These are phyloP conservation scores for Trypanosoma cruzi DNA, from an alignment of 208 protist species.

Conservation along the genomic window DNA sequence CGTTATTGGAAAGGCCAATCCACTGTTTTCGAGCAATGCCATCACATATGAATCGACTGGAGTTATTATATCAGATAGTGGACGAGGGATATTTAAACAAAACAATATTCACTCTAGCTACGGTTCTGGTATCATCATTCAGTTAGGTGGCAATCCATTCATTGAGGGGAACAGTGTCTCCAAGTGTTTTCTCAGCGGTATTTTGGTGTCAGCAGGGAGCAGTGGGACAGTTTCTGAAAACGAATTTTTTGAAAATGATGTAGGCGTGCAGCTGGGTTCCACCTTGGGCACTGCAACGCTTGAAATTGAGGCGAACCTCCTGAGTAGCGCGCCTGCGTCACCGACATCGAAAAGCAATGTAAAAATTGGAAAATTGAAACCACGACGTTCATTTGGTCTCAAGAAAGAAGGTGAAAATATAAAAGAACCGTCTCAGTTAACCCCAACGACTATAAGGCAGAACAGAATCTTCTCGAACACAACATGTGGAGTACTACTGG, in stretches of 20 bases:
- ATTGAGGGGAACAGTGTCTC: slow-evolving; percentile 59
- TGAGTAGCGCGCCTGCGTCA: slow-evolving; percentile 10
- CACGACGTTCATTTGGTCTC: background rate
- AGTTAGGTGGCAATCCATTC: slow-evolving; percentile 55
- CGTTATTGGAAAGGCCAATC: slow-evolving; percentile 51
- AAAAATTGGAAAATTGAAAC: background rate
- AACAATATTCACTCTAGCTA: slow-evolving; percentile 69
- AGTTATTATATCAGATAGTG: slow-evolving; percentile 64
- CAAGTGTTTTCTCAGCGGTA: slow-evolving; percentile 49
- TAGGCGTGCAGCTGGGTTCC: slow-evolving; percentile 79
- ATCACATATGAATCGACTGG: slow-evolving; percentile 68
- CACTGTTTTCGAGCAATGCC: slow-evolving; percentile 44
- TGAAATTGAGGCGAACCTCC: slow-evolving; percentile 49
- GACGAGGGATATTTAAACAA: slow-evolving; percentile 52
- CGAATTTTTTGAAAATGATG: slow-evolving; percentile 65
- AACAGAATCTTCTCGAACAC: slow-evolving; percentile 70
- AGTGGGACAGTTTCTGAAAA: slow-evolving; percentile 56
- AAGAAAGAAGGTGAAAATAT: background rate
- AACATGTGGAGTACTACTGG: slow-evolving; percentile 73
- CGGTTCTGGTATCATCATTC: slow-evolving; percentile 64
- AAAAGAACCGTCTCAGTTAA: background rate
- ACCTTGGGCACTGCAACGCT: slow-evolving; percentile 43
- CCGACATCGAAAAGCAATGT: background rate
- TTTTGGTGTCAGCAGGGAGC: slow-evolving; percentile 59
- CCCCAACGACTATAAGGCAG: slow-evolving; percentile 24